These are phyloP conservation scores for Nothophytophthora sp. DNA, from an alignment of 352 stramenopile species.

Conservation along the genomic window DNA sequence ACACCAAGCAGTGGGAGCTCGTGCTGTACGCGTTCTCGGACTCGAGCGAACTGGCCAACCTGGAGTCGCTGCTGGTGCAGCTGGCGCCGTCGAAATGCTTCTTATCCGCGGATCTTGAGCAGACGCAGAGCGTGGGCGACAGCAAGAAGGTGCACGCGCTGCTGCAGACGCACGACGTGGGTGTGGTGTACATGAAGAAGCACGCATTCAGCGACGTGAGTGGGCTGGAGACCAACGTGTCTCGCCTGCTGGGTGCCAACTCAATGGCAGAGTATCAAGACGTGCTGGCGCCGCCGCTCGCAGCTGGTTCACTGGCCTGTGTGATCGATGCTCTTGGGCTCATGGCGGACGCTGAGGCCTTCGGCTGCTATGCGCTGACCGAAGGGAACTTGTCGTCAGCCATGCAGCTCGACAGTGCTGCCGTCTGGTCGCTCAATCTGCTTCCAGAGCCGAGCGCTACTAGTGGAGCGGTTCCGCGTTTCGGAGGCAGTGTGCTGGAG, in stretches of 20 bases:
- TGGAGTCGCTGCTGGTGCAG: constrained; percentile 86
- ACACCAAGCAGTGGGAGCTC: constrained; percentile 86
- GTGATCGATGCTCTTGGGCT: constrained; percentile 70
- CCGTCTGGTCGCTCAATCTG: constrained; percentile 92
- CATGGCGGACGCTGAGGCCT: constrained; percentile 67
- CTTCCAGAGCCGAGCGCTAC: constrained; percentile 76
- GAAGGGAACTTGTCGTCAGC: constrained; percentile 78
- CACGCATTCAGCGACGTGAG: constrained; percentile 54
- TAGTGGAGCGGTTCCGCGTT: constrained; percentile 31
- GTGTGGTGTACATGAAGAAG: constrained; percentile 71
- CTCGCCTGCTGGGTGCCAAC: constrained; percentile 50
- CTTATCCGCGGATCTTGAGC: constrained; percentile 54
- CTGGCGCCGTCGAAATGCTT: constrained; percentile 77
- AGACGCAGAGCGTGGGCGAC: constrained; percentile 63
- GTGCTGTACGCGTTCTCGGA: constrained; percentile 82
- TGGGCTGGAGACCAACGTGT: constrained; percentile 65
- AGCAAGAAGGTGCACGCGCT: constrained; percentile 84
- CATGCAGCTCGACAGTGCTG: constrained; percentile 93
- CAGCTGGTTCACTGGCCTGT: constrained; percentile 65
- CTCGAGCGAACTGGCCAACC: constrained; percentile 80
- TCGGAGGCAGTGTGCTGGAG: constrained; percentile 89
- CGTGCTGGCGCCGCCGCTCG: constrained; percentile 70
- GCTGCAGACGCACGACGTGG: constrained; percentile 65
- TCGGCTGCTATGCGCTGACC: constrained; percentile 70
- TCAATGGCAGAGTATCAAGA: constrained; percentile 65